Evolutionary conservation across 768 basidiomycete species (phyloP), one percentile per base, ranked within the genome.

Genomic region (Nidularia pulvinata): DNA sequence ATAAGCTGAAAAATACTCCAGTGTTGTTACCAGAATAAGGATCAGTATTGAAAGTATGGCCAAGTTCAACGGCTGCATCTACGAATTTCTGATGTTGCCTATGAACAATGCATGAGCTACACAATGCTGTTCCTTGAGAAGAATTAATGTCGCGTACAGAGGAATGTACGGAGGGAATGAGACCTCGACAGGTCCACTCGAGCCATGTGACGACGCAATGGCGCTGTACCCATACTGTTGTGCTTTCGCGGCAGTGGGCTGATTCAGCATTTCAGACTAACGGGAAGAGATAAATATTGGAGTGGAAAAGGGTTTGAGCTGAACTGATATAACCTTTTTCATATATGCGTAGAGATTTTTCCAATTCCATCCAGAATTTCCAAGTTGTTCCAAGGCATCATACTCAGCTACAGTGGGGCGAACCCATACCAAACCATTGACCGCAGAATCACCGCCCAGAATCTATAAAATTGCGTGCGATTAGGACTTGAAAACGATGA

Each of bases 351-450:
- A 69, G 55, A 74, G 61, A 19, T 53, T 59, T 11, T 68, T 57
- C 73, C 74, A 76, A 46, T 69, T 71, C 74, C 75, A 76, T 45
- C 61, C 59, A 2, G 65, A 56, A 13, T 55, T 59, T 1, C 65
- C 66, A 22, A 76, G 58, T 11, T 58, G 53, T 34, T 59, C 54
- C 51, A 61, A 59, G 2, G 67, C 64, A 47, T 73, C 65, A 48
- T 69, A 72, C 48, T 73, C 69, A 6, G 57, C 59, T 36, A 56
- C 53, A 39, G 63, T 50, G 5, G 69, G 70, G 6, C 72, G 63
- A 42, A 64, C 64, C 67, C 71, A 74, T 30, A 68, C 65, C 14
- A 67, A 59, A 39, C 72, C 72, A 49, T 75, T 74, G 35, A 73
- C 65, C 7, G 73, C 68, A 32, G 60, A 61, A 16, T 62, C 63